Base-by-base conservation (phyloP, 2,329 filamentous ascomycete species). In the Xylariales sp. region DNA sequence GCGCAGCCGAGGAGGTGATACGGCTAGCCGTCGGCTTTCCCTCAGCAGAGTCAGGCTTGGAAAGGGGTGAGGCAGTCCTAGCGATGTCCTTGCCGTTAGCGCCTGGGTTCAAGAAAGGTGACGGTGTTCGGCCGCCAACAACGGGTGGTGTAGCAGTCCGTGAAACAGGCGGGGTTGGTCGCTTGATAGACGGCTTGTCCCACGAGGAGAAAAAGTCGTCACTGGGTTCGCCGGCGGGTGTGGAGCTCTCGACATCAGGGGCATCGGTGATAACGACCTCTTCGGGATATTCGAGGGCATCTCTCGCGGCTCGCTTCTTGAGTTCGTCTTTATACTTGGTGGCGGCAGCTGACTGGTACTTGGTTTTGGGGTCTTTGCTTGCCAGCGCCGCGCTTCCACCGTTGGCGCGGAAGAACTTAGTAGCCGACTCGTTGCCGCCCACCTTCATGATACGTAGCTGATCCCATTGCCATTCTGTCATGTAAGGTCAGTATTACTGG, bases 201-300 rank as follows among this genome's bases (percentile, higher is more conserved):
- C 91, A 98, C 1, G 89, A 96, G 8, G 91, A 95, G 69, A 98
- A 98, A 74, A 98, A 98, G 62, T 97, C 93, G 58, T 96, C 90
- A 15, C 84, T 82, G 16, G 79, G 74, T 52, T 95, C 89, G 51
- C 82, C 85, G 33, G 85, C 78, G n/a, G 90, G 87, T 9, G 88
- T 94, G 51, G 76, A 80, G 51, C 78, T 82, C 46, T 88, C 83
- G 36, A 76, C 70, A 48, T 76, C 52, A 28, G 47, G 73, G 22
- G 78, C 71, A 55, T 97, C 93, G 43, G 82, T 86, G 51, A 96
- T 82, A 18, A 91, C 78, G 21, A 97, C 90, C 62, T 95, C 88
- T 24, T 79, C 74, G 9, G 91, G 91, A 64, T 84, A 96, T 87
- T 93, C 85, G 61, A 84, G 80, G 44, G 86, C 84, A 64, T 98